Evolutionary conservation across 371 early-diverging fungal species (phyloP).

Genomic region (Massospora cicadina): DNA sequence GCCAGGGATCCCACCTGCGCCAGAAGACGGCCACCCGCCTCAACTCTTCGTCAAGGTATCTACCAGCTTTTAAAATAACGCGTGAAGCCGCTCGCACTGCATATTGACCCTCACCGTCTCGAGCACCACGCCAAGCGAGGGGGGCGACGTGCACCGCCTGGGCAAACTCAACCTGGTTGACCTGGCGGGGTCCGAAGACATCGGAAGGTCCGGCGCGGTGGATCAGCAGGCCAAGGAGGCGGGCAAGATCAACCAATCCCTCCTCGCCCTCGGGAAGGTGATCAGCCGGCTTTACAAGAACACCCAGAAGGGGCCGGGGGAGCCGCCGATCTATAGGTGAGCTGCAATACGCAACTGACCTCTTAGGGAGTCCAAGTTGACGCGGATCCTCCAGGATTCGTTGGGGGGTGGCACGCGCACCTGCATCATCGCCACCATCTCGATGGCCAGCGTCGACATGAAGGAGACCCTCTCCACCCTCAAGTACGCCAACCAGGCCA

Average conservation of each 20-base stretch:
- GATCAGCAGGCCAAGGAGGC: constrained; percentile 72
- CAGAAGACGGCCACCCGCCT: constrained; percentile 72
- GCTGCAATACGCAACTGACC: constrained; percentile 50
- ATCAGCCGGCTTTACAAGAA: constrained; percentile 48
- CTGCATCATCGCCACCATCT: constrained; percentile 91
- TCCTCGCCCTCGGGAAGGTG: constrained; percentile 78
- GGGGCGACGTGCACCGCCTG: constrained; percentile 55
- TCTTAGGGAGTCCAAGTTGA: constrained; percentile 95
- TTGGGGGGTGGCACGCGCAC: constrained; percentile 95
- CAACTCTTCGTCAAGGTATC: constrained; percentile 54
- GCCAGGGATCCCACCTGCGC: constrained; percentile 52
- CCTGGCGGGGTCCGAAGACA: constrained; percentile 92
- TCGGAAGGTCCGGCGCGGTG: constrained; percentile 74
- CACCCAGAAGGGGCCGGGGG: constrained; percentile 44
- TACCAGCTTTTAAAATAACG: constrained; percentile 10
- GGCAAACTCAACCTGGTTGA: constrained; percentile 93
- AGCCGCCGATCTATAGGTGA: constrained; percentile 10
- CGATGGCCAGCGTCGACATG: constrained; percentile 86
- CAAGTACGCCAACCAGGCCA: constrained; percentile 93
- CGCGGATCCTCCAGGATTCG: constrained; percentile 95
- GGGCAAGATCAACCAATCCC: constrained; percentile 69
- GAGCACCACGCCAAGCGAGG: constrained; percentile 48
- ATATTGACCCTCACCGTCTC: constrained; percentile 77
- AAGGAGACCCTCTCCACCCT: constrained; percentile 88
- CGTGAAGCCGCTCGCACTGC: constrained; percentile 63